Base-by-base conservation (phyloP, 495 filamentous ascomycete species). In the Aspergillus kassunensis region DNA sequence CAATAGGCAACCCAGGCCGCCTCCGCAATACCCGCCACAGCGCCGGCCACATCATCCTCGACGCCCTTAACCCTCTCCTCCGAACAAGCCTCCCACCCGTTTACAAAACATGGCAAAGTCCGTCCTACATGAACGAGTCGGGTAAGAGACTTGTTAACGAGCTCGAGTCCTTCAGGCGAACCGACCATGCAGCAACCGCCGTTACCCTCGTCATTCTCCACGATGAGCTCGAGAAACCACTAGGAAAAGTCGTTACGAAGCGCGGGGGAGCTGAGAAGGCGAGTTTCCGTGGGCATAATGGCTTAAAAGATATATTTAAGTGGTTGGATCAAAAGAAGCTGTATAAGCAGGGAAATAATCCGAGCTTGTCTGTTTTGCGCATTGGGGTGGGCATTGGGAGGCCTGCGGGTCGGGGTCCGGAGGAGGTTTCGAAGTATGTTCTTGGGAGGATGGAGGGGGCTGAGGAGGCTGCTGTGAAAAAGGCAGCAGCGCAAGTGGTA, bases 21-120 rank as follows among this genome's bases (percentile, higher is more conserved):
- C 87, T 89, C 66, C 74, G 72, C 47, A 70, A 79, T 43, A 91
- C 87, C n/a, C 84, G 87, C 11, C 90, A 96, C 69, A 88, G 81
- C 49, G 85, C 89, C 29, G 90, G 89, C 45, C 88, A 95, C 70
- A 69, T 79, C 44, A 79, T 88, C 16, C 80, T 92, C 57, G 65
- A 75, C 24, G 72, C 78, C 7, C 56, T 88, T 6, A 68, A 63
- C 16, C 71, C 63, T 11, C 56, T 58, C 12, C 70, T 90, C 6
- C 62, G 53, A 57, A 63, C 45, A 72, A 77, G 0, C 51, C 74
- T 16, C 83, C 31, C 61, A 67, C 36, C 62, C 41, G 76, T 78
- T 51, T 87, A 83, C 69, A 81, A 78, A 24, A 78, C 91, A 25
- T 82, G 82, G 64, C 79, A 88, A 56, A 86, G 81, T 44, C 83